A percentile compares a stretch with the other conserved stretches of the same genome.
Evolutionary conservation across 192 early-diverging fungal genomes (phyloP).

Genomic region (Umbelopsis ramanniana): DNA sequence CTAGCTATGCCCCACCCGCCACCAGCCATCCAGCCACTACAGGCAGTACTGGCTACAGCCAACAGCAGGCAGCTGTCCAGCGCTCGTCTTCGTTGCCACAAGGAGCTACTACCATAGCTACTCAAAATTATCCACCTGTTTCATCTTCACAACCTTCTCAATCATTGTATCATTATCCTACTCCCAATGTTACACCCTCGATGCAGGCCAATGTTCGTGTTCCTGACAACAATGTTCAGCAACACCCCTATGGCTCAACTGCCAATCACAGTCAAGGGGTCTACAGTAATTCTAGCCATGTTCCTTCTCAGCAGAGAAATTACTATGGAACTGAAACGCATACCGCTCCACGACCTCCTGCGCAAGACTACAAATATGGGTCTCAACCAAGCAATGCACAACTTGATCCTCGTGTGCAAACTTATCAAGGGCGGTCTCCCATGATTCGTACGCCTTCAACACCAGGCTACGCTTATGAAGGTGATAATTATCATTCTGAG

Average conservation of each 20-base stretch:
- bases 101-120: constrained; percentile 5
- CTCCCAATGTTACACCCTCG: constrained; percentile 19
- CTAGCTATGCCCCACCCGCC: neutral
- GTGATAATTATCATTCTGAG: neutral
- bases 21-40: neutral
- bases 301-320: neutral
- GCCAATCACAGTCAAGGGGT: neutral
- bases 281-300: neutral
- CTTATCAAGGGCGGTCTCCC: constrained; percentile 6
- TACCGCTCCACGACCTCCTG: neutral
- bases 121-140: neutral
- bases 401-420: constrained; percentile 10
- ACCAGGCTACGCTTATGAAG: constrained; percentile 15
- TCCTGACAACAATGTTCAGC: neutral
- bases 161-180: constrained; percentile 26
- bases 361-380: neutral
- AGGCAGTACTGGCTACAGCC: constrained; percentile 9
- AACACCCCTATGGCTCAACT: constrained; percentile 2
- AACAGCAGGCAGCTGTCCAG: constrained; percentile 10
- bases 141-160: constrained; percentile 20
- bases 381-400: constrained; percentile 4
- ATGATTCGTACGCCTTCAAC: constrained; percentile 19
- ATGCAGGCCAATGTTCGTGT: constrained; percentile 2
- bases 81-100: constrained; percentile 22
- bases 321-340: constrained; percentile 4